Base-by-base conservation (phyloP, 257 asterid genomes). In the Rubia yunnanensis region DNA sequence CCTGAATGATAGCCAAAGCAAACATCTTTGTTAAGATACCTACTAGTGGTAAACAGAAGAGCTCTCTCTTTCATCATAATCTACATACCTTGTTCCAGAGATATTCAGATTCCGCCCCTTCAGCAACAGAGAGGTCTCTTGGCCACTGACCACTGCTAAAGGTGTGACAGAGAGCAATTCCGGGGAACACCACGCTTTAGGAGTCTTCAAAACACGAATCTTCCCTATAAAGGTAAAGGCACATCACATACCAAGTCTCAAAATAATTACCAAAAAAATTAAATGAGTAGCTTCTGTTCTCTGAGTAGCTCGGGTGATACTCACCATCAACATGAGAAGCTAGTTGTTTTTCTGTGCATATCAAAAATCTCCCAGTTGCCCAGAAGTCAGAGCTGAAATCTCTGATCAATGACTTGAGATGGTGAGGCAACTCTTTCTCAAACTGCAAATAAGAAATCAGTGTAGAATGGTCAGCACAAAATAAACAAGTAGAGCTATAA, bases 81-180 rank as follows among this genome's bases (percentile, higher is more conserved):
- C 60, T 17, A 57, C 81, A 68, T 82, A 84, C 97, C 77, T 82
- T 35, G 89, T 85, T 67, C 84, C 87, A 10, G 92, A 77, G 75
- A 73, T 41, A 7, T 52, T 74, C 81, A 90, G 73, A 46, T 72
- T 75, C 67, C 77, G 79, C 56, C 97, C 97, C 77, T 64, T 81
- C 72, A 90, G 80, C 55, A 83, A 34, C 63, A 90, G 79, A 74
- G 95, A 78, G 60, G 84, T 83, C 76, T 81, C 92, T 82, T 80
- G 79, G 65, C 96, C 96, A 69, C 78, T 73, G 30, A 88, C 91
- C 76, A 90, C 80, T 20, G 97, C 96, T 76, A 88, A 69, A 24
- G 97, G 97, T 31, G 95, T 82, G 71, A 90, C 80, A 14, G 82
- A 81, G 61, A 84, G 68, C 71, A 90, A 67, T 60, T 90, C 81